A percentile compares a stretch with the other conserved stretches of the same genome.
Conservation (phyloP, 306 rosid species). For the Cucumis cinereus region DNA sequence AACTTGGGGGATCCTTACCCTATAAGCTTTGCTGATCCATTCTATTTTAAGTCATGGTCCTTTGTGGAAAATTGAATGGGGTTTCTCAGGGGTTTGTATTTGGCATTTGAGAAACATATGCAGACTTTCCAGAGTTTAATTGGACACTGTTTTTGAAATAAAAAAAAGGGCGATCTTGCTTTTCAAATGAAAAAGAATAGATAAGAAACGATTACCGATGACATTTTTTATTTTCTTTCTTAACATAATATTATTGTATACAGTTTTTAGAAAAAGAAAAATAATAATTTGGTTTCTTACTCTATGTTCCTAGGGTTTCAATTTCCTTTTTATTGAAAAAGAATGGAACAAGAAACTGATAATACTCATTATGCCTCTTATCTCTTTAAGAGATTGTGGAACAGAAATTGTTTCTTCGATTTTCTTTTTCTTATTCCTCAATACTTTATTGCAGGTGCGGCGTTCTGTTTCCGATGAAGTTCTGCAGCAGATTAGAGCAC, state of each 20-base stretch:
- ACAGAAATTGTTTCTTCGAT: not conserved
- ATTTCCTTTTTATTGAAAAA: not conserved
- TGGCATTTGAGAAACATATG: not conserved
- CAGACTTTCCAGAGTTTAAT: too few relatives aligned
- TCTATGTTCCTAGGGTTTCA: not conserved
- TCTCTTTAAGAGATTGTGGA: not conserved
- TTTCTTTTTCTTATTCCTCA: not conserved
- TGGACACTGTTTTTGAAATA: too few relatives aligned
- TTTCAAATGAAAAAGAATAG: not conserved
- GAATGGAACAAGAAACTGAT: not conserved
- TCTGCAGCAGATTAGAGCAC: conserved; percentile 47
- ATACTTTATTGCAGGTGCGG: conserved; percentile 51
- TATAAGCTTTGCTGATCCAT: not conserved
- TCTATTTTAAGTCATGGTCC: not conserved
- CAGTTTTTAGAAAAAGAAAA: not conserved
- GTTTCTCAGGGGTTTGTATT: not conserved
- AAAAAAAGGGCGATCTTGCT: too few relatives aligned
- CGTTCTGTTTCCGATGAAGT: conserved; percentile 45
- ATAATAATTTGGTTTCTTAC: not conserved
- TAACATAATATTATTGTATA: not conserved
- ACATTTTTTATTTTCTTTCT: not conserved
- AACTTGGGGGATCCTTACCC: not conserved
- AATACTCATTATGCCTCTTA: not conserved
- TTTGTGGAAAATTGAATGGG: not conserved
- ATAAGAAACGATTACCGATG: not conserved